Conservation (phyloP, 441 rosid species). For the Arabidopsis hybrid region DNA sequence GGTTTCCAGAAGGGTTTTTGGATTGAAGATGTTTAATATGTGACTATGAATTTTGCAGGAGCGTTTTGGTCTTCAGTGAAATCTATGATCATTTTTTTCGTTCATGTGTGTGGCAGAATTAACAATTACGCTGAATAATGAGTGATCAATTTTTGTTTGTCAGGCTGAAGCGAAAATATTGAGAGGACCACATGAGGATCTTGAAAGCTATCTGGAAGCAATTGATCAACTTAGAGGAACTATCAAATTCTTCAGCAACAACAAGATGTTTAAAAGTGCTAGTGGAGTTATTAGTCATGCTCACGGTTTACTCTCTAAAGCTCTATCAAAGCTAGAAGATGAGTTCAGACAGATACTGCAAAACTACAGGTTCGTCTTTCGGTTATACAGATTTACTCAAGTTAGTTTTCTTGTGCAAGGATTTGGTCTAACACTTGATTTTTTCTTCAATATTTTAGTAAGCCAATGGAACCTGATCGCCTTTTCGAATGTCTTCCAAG, state of each 20-base stretch:
- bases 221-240: slow-evolving; percentile 79
- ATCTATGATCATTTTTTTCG: too few species aligned
- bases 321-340: slow-evolving; percentile 86
- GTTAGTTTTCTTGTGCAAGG: neutral
- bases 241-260: slow-evolving; percentile 68
- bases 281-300: slow-evolving; percentile 75
- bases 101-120: neutral
- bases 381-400: neutral
- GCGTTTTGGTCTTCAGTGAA: too few species aligned
- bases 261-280: slow-evolving; percentile 62
- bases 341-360: slow-evolving; percentile 81
- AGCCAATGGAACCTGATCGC: slow-evolving; percentile 91
- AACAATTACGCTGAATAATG: neutral
- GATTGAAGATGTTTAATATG: too few species aligned
- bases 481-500: slow-evolving; percentile 90
- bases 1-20: neutral
- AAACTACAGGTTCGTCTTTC: slow-evolving; percentile 72
- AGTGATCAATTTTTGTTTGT: neutral
- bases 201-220: slow-evolving; percentile 90
- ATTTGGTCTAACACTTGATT: neutral
- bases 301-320: slow-evolving; percentile 74
- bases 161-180: slow-evolving; percentile 97
- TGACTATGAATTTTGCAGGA: too few species aligned
- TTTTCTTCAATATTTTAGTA: slow-evolving; percentile 57
- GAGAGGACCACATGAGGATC: slow-evolving; percentile 97